Evolutionary conservation across 2,329 filamentous ascomycete species (phyloP).

Genomic region (Fusarium multiceps): DNA sequence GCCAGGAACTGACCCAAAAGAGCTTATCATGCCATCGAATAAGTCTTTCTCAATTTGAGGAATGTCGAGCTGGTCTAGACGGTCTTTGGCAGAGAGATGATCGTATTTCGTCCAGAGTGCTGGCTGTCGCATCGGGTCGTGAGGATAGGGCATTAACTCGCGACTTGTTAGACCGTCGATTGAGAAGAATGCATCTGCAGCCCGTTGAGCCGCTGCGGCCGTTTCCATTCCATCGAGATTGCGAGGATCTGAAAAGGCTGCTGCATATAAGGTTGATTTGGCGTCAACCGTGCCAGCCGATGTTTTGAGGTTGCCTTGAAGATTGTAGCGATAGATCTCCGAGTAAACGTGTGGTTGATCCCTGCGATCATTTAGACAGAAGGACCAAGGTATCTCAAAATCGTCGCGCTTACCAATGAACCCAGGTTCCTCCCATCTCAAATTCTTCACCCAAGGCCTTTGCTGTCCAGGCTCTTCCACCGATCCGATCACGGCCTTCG

Average conservation of each 20-base stretch:
- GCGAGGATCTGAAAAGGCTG: not conserved
- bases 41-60: constrained; percentile 31
- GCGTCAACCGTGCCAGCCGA: constrained; percentile 17
- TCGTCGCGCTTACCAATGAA: constrained; percentile 45
- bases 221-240: constrained; percentile 1
- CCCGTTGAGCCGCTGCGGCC: constrained; percentile 1
- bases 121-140: constrained; percentile 47
- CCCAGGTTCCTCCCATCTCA: constrained; percentile 58
- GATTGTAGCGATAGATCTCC: constrained; percentile 29
- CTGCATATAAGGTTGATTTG: constrained; percentile 16
- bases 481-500: constrained; percentile 55
- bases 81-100: constrained; percentile 44
- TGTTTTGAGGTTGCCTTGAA: constrained; percentile 34
- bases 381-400: no score
- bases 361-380: constrained; percentile 3
- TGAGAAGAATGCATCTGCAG: constrained; percentile 46
- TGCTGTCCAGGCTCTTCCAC: constrained; percentile 56
- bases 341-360: constrained; percentile 36
- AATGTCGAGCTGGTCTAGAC: constrained; percentile 45
- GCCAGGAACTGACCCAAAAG: constrained; percentile 19
- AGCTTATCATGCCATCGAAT: constrained; percentile 28
- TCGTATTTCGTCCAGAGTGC: constrained; percentile 44
- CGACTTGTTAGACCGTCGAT: constrained; percentile 47
- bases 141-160: constrained; percentile 52
- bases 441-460: constrained; percentile 48